These are phyloP conservation scores for Tieghemostelium lacteum DNA, from an alignment of 78 protist species.

Conservation along the genomic window DNA sequence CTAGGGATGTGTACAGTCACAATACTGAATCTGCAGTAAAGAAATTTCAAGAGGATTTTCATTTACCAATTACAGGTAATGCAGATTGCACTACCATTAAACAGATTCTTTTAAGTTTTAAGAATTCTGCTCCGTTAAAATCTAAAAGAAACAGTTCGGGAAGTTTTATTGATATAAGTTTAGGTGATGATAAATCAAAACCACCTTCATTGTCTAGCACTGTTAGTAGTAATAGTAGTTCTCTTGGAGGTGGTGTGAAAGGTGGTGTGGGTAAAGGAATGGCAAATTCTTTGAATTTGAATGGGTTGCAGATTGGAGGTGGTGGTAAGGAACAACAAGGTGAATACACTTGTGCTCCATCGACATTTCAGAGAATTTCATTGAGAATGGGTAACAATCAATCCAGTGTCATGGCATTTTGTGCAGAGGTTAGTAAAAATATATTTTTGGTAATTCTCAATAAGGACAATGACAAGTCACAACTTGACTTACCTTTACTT, in stretches of 20 bases:
- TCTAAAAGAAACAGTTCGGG: constrained; percentile 1
- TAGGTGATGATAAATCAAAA: background rate
- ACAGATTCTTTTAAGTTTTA: constrained; percentile 18
- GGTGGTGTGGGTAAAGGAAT: background rate
- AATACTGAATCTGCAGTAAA: constrained; percentile 34
- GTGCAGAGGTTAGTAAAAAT: constrained; percentile 47
- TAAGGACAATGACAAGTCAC: background rate
- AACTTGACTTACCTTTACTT: background rate
- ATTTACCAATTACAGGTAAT: constrained; percentile 41
- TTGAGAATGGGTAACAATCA: background rate
- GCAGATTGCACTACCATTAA: constrained; percentile 31
- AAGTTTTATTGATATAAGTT: constrained; percentile 33
- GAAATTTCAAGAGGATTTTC: constrained; percentile 25
- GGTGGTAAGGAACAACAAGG: background rate
- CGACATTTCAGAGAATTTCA: constrained; percentile 43
- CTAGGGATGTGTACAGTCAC: constrained; percentile 15
- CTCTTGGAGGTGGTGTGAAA: background rate
- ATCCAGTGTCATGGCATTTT: constrained; percentile 19
- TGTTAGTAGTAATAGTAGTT: background rate
- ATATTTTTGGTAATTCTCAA: constrained; percentile 18
- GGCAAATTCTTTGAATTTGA: background rate
- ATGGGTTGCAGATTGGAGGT: too few relatives aligned
- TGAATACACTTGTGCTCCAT: constrained; percentile 8
- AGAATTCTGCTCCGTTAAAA: background rate
- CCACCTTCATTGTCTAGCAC: background rate